Evolutionary conservation across 768 basidiomycete genomes (phyloP), one percentile per base, ranked within the genome.

Genomic region (Boletus tomentosulus): DNA sequence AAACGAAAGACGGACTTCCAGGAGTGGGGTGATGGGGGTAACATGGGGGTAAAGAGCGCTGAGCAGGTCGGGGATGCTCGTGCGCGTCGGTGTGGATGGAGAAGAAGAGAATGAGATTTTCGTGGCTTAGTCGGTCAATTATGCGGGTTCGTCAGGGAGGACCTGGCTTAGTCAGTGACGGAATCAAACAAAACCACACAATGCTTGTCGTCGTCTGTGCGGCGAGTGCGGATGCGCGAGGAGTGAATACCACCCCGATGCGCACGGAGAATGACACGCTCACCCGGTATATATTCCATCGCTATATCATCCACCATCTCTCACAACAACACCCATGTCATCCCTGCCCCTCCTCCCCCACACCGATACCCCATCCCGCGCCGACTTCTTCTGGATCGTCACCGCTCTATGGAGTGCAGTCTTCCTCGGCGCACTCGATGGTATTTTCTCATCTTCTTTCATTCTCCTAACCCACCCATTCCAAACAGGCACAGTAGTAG

Each of bases 341-440:
- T 77, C 82, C 46, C 76, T 74, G 55, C 79, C 85, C 50, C 77
- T 88, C 68, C 76, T 88, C 67, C 58, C 43, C 62, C 63, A 15
- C 34, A 11, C 46, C 22, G 66, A 73, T 19, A 35, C 61, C 16
- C 56, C 70, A 3, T 66, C 85, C 42, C 73, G 66, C 44, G 48
- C 60, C n/a, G 82, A 88, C 58, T 76, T 81, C 57, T 71, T 72
- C 51, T 89, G 87, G 87, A 84, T 91, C 57, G 76, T 92, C 48
- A 76, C 81, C 41, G 89, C 84, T 10, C 73, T 92, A 50, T 92
- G 89, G 89, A 86, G 84, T 59, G 86, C 85, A 38, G 87, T 92
- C 22, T 84, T 94, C 64, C 74, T 94, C 51, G 88, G 87, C 62
- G 89, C 92, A 41, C 79, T 94, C 62, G 91, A 93, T 67, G 90